Evolutionary conservation across 208 protist genomes (phyloP), one percentile per base, ranked within the genome.

Genomic region (Trypanosoma scelopori): DNA sequence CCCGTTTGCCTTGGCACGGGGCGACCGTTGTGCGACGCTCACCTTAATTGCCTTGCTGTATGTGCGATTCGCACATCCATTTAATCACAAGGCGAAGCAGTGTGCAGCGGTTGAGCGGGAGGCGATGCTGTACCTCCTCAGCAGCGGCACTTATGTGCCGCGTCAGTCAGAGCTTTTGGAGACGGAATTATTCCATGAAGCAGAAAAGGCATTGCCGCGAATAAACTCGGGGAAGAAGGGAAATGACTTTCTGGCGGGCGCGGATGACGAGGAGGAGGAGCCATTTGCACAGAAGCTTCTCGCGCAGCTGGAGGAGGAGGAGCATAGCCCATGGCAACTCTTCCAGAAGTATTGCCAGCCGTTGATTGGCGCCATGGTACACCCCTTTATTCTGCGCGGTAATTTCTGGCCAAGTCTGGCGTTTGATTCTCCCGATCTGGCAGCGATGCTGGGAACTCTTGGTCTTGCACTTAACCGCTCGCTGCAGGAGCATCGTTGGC

Each of bases 371-470:
- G 86, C 75, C 35, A 51, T 73, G 70, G 87, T 85, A 20, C 87
- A 93, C 66, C 84, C 85, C 20, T 92, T 92, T 61, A 74, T 96
- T 35, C 78, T 96, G 22, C 83, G 87, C 23, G 90, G 90, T 35
- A 91, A 91, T 69, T 96, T 96, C 73, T 96, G 90, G 87, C 85
- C 85, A 16, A 84, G 78, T 64, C 67, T 84, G 18, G 84, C 90
- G 23, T 96, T 93, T 66, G 87, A 96, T 42, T 89, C 84, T 43
- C 85, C 90, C 5, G 75, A 87, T 42, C 65, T 96, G 20, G 83
- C 81, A 4, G 61, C 70, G 37, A 75, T 96, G 58, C 80, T 96
- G 41, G 85, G 87, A 15, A 69, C 72, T 27, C 75, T 96, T 28
- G 87, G 84, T 42, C 81, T 89, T 71, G 87, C 84, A 30, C 71